These are phyloP conservation scores for Alternaria sp. DNA, from an alignment of 2,329 filamentous ascomycete species.

Conservation along the genomic window DNA sequence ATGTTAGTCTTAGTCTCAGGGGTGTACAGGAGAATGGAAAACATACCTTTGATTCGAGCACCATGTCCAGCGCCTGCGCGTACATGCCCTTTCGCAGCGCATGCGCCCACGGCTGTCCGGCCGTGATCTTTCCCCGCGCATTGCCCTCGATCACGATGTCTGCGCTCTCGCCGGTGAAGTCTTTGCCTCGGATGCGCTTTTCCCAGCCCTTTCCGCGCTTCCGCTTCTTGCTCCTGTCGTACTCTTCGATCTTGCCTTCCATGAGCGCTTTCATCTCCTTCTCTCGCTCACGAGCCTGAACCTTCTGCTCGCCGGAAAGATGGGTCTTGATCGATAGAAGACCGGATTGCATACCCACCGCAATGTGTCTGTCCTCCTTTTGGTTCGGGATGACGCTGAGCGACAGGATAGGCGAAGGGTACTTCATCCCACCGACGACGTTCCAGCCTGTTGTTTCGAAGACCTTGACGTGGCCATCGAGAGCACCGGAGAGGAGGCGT, in stretches of 20 bases:
- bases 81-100: slow-evolving; percentile 82
- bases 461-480: slow-evolving; percentile 96
- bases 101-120: slow-evolving; percentile 77
- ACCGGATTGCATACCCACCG: slow-evolving; percentile 92
- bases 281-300: slow-evolving; percentile 75
- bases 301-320: slow-evolving; percentile 81
- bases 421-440: slow-evolving; percentile 93
- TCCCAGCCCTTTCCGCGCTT: slow-evolving; percentile 66
- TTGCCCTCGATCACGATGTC: slow-evolving; percentile 88
- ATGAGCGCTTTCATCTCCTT: slow-evolving; percentile 85
- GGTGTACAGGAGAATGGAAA: too few relatives aligned
- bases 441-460: slow-evolving; percentile 96
- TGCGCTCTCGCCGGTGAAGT: slow-evolving; percentile 81
- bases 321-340: slow-evolving; percentile 89
- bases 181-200: slow-evolving; percentile 70
- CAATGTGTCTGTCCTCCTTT: slow-evolving; percentile 87
- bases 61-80: slow-evolving; percentile 76
- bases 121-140: slow-evolving; percentile 67
- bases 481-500: slow-evolving; percentile 82
- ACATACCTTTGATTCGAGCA: slow-evolving; percentile 60
- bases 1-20: slow-evolving; percentile 8
- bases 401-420: slow-evolving; percentile 87
- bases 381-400: slow-evolving; percentile 75
- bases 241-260: slow-evolving; percentile 76
- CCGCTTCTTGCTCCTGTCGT: slow-evolving; percentile 75